Conservation (phyloP, 768 basidiomycete genomes). For the Suillus subluteus region DNA sequence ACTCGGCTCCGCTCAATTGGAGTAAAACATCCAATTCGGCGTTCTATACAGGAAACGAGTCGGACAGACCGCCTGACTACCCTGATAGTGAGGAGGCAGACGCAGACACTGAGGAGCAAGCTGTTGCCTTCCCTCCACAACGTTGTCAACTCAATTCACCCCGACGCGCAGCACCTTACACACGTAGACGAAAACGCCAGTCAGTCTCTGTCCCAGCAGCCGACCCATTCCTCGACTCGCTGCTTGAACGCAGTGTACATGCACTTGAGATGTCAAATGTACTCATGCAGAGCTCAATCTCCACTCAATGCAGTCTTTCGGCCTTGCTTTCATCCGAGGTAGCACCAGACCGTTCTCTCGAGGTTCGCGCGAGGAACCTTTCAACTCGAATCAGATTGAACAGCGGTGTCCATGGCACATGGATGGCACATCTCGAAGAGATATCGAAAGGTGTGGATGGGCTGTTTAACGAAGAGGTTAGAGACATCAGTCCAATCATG, state of each 20-base stretch:
- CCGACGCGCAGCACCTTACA: conserved; percentile 29
- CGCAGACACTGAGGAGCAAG: conserved; percentile 58
- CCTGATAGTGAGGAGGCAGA: conserved; percentile 80
- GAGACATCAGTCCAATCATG: conserved; percentile 11
- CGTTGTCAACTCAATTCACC: conserved; percentile 38
- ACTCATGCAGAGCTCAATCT: conserved; percentile 74
- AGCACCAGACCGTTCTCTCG: conserved; percentile 47
- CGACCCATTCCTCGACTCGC: conserved; percentile 72
- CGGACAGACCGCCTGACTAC: conserved; percentile 74
- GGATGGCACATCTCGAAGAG: conserved; percentile 71
- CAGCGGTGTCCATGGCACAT: conserved; percentile 50
- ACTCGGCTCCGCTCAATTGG: conserved; percentile 46
- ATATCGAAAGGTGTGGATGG: conserved; percentile 66
- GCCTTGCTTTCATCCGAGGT: conserved; percentile 52
- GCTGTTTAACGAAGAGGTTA: conserved; percentile 44
- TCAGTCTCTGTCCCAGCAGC: conserved; percentile 24
- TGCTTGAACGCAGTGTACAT: conserved; percentile 81
- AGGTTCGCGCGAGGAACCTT: conserved; percentile 53
- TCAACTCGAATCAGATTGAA: conserved; percentile 54
- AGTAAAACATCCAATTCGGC: conserved; percentile 16
- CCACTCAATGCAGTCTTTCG: conserved; percentile 62
- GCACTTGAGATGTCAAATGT: conserved; percentile 87
- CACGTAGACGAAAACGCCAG: conserved; percentile 32
- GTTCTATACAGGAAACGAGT: conserved; percentile 38
- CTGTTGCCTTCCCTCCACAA: conserved; percentile 26